Base-by-base conservation (phyloP, 2,329 filamentous ascomycete species). In the Tolypocladium cylindrosporum region DNA sequence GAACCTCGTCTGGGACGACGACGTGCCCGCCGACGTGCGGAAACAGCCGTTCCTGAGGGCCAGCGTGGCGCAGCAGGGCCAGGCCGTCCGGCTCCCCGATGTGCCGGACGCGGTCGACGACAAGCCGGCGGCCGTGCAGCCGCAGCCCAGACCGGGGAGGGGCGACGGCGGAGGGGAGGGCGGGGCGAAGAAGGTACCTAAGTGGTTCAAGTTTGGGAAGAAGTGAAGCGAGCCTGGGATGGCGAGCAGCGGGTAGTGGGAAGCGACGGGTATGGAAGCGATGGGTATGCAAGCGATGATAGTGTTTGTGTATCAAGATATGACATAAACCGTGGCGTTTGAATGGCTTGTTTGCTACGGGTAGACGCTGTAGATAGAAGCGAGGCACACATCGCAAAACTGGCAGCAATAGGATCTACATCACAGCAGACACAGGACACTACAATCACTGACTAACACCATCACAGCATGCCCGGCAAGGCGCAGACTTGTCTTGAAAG, bases 131-230 rank as follows among this genome's bases (percentile, higher is more conserved):
- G 45, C 56, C 2, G 39, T 57, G 11, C 57, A 62, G 57, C 61
- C 64, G 5, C 65, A 66, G n/a, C 64, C 67, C 16, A 70, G 68
- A 57, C 62, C 70, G 13, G 66, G 75, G 61, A 70, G 72, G 63
- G 67, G 69, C 21, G 71, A 73, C 56, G 69, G 73, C 56, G 67
- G 75, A 55, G 71, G 69, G 13, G 73, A 74, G 45, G 69, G 72
- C 56, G 69, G 64, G 13, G 39, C 43, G 11, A 80, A 79, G 71
- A 78, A 77, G 63, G 60, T 80, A 59, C 87, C 88, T 24, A 91
- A 89, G 70, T 90, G 89, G 82, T 72, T 92, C 45, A 89, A 88
- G 71, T 73, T 88, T 57, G 84, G 83, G 9, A 91, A 89, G 80
- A 91, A 90, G 75, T 89, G 57, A 62, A 19, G 31, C 36, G 27